phyloP scores from a whole-genome alignment of 2,329 filamentous ascomycete species.

The Rhinocladiella similis region DNA sequence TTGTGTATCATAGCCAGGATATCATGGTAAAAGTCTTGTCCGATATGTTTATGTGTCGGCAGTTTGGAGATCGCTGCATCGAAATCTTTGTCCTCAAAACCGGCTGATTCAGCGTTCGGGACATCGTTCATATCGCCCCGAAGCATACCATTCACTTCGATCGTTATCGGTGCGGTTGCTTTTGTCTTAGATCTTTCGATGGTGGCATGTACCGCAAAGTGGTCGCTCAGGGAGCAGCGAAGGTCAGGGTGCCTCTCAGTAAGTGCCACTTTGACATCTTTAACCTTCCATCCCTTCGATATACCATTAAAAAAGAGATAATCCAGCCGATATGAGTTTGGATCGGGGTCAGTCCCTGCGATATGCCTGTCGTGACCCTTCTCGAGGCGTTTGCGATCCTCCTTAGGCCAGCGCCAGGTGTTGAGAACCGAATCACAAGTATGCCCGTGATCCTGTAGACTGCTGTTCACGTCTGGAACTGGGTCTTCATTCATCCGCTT shows the following conservation, averaged over 20 bases:
- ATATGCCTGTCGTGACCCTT: conserved; percentile 65
- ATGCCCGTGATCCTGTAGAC: conserved; percentile 76
- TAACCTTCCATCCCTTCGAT: conserved; percentile 63
- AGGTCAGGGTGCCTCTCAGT: conserved; percentile 76
- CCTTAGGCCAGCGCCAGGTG: conserved; percentile 87
- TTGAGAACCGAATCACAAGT: conserved; percentile 86
- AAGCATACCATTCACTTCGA: conserved; percentile 18
- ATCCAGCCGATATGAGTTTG: conserved; percentile 81
- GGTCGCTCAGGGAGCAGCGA: conserved; percentile 85
- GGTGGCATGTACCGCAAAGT: conserved; percentile 86
- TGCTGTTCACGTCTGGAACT: conserved; percentile 74
- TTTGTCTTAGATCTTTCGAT: conserved; percentile 42
- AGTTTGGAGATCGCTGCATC: conserved; percentile 25
- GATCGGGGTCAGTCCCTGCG: conserved; percentile 66
- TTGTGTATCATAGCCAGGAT: conserved; percentile 69
- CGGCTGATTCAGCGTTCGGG: conserved; percentile 14
- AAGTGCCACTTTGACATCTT: conserved; percentile 73
- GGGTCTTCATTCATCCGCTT: conserved; percentile 43
- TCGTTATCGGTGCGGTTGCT: neutral
- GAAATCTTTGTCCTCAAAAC: conserved; percentile 23
- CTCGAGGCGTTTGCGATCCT: conserved; percentile 66
- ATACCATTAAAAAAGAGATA: conserved; percentile 74
- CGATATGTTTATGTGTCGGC: conserved; percentile 36
- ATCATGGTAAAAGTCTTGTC: conserved; percentile 62
- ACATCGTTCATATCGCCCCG: conserved; percentile 6